Evolutionary conservation across 768 basidiomycete genomes (phyloP).

Genomic region (Mycena latifolia): DNA sequence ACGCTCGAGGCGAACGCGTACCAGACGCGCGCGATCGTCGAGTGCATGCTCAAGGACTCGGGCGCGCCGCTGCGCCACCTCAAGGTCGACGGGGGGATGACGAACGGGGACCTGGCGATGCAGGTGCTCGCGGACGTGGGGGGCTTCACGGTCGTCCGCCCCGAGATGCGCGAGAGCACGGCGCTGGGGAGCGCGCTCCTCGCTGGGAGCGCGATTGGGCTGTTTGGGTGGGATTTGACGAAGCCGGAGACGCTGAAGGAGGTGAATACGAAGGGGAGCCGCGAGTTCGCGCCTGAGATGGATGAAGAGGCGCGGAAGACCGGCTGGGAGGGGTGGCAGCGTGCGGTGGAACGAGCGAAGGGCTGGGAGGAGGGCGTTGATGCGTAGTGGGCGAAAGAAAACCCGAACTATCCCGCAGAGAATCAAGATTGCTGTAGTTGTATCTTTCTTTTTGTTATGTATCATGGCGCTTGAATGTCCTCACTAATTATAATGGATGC

Average conservation of each 20-base stretch:
- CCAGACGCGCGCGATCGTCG: constrained; percentile 95
- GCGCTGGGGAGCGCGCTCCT: constrained; percentile 95
- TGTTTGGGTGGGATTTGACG: constrained; percentile 94
- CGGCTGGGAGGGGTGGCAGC: constrained; percentile 87
- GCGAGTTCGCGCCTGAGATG: constrained; percentile 72
- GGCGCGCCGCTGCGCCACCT: constrained; percentile 82
- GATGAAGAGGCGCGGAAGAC: constrained; percentile 66
- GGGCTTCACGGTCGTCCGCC: constrained; percentile 92
- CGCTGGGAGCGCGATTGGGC: constrained; percentile 87
- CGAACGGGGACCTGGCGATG: constrained; percentile 93
- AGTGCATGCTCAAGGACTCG: constrained; percentile 96
- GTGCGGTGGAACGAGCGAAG: constrained; percentile 82
- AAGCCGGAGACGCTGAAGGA: constrained; percentile 85
- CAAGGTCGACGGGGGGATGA: constrained; percentile 98
- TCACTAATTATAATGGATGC: too few species aligned
- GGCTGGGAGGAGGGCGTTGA: constrained; percentile 30
- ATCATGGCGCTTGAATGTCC: too few species aligned
- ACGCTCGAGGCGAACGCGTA: constrained; percentile 97
- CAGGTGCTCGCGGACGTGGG: constrained; percentile 88
- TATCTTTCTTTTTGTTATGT: too few species aligned
- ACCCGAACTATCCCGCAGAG: too few species aligned
- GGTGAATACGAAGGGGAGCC: constrained; percentile 89
- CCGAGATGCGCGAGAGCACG: constrained; percentile 99
- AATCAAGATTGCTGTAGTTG: too few species aligned
- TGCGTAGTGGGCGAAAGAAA: not conserved